A percentile compares a stretch with the other conserved stretches of the same genome.
These are phyloP conservation scores for Leccinum boreale DNA, from an alignment of 768 basidiomycete species.

Conservation along the genomic window DNA sequence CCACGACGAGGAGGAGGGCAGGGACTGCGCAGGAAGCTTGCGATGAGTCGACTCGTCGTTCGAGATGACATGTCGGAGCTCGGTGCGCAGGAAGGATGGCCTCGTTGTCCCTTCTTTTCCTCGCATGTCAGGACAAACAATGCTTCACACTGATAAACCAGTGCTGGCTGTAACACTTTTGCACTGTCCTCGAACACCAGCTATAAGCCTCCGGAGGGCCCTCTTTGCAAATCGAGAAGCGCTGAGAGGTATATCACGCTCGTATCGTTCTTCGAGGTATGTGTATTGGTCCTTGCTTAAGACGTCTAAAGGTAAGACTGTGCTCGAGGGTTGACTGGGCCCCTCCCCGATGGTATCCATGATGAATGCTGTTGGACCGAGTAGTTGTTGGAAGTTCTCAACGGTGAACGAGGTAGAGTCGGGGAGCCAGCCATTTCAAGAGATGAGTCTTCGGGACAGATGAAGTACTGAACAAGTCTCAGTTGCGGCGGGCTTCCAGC, in stretches of 20 bases:
- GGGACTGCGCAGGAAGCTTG: no score
- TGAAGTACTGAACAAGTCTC: slow-evolving; percentile 65
- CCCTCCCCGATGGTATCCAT: neutral
- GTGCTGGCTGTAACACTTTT: no score
- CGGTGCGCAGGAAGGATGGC: no score
- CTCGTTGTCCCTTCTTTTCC: no score
- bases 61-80: no score
- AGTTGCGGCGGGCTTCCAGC: slow-evolving; percentile 44
- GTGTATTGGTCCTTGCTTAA: slow-evolving; percentile 59
- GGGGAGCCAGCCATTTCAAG: slow-evolving; percentile 13
- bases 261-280: slow-evolving; percentile 93
- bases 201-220: slow-evolving; percentile 82
- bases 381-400: no score
- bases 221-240: slow-evolving; percentile 80
- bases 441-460: slow-evolving; percentile 55
- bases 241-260: slow-evolving; percentile 78
- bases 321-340: slow-evolving; percentile 5
- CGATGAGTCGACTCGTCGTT: no score
- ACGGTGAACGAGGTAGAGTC: slow-evolving; percentile 3
- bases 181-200: slow-evolving; percentile 51
- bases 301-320: slow-evolving; percentile 36
- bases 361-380: slow-evolving; percentile 29
- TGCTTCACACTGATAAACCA: no score
- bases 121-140: no score
- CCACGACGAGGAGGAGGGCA: neutral